These are phyloP conservation scores for Coniochaeta sp. DNA, from an alignment of 2,329 filamentous ascomycete species.

Conservation along the genomic window DNA sequence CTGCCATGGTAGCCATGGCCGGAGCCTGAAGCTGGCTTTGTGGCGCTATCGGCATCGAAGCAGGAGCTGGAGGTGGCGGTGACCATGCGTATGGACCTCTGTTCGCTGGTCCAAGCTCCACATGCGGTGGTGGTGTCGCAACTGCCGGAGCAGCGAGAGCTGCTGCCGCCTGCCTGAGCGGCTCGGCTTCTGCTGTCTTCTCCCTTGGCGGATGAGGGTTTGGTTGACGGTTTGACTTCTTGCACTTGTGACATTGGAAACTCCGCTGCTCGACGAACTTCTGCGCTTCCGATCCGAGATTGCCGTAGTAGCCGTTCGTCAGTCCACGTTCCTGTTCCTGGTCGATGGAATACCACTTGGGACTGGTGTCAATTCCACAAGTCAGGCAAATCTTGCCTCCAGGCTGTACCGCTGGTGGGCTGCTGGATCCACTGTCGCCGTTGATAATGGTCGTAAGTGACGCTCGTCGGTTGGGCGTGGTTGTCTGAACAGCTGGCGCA, in stretches of 20 bases:
- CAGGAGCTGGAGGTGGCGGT: slow-evolving; percentile 6
- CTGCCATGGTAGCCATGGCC: slow-evolving; percentile 4
- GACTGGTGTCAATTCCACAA: slow-evolving; percentile 63
- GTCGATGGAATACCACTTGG: slow-evolving; percentile 62
- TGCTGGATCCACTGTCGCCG: slow-evolving; percentile 17
- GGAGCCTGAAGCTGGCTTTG: slow-evolving; percentile 6
- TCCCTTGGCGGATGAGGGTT: slow-evolving; percentile 21
- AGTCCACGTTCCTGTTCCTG: slow-evolving; percentile 42
- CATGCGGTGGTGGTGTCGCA: slow-evolving; percentile 7
- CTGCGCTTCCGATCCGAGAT: slow-evolving; percentile 46
- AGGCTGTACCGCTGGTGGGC: slow-evolving; percentile 22
- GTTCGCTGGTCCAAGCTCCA: slow-evolving; percentile 10
- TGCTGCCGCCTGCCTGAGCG: slow-evolving; percentile 11
- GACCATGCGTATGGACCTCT: slow-evolving; percentile 11
- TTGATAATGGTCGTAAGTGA: slow-evolving; percentile 37
- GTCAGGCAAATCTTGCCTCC: slow-evolving; percentile 53
- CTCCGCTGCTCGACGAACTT: slow-evolving; percentile 52
- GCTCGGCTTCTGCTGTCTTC: slow-evolving; percentile 18
- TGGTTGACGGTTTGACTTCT: slow-evolving; percentile 43
- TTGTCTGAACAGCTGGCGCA: slow-evolving; percentile 29
- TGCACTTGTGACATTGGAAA: slow-evolving; percentile 72
- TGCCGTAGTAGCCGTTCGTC: slow-evolving; percentile 42
- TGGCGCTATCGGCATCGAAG: slow-evolving; percentile 7
- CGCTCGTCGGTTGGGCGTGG: slow-evolving; percentile 40
- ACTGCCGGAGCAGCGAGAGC: slow-evolving; percentile 6